Evolutionary conservation across 352 stramenopile genomes (phyloP).

Genomic region (Globisporangium nunn): DNA sequence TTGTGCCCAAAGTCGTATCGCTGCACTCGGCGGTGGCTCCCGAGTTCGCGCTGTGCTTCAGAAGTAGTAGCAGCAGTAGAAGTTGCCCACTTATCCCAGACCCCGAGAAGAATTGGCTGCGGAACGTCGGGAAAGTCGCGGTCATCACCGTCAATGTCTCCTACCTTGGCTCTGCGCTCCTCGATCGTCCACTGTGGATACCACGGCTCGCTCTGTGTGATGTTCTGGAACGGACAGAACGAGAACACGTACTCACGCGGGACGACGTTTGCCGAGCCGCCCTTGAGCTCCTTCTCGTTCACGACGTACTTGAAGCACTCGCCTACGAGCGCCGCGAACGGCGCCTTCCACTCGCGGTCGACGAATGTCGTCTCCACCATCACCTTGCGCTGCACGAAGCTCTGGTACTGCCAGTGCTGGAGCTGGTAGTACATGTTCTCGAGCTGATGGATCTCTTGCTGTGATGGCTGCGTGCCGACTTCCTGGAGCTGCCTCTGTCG

Average conservation of each 20-base stretch:
- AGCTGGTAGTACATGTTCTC: constrained; percentile 43
- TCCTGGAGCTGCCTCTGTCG: constrained; percentile 19
- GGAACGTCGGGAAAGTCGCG: constrained; percentile 20
- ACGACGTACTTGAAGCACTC: constrained; percentile 60
- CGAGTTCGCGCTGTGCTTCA: constrained; percentile 15
- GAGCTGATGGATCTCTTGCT: constrained; percentile 28
- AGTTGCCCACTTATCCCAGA: constrained; percentile 61
- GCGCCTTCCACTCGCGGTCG: constrained; percentile 24
- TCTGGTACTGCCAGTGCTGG: constrained; percentile 34
- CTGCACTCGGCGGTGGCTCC: constrained; percentile 17
- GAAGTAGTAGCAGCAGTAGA: constrained; percentile 10
- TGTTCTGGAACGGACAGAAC: constrained; percentile 77
- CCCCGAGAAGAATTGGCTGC: constrained; percentile 31
- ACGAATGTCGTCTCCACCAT: constrained; percentile 38
- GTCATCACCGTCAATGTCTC: constrained; percentile 8
- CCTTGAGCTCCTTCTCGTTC: constrained; percentile 69
- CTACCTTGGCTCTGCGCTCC: constrained; percentile 35
- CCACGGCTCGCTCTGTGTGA: constrained; percentile 60
- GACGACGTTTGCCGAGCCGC: constrained; percentile 69
- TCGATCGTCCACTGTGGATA: constrained; percentile 46
- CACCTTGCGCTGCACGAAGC: constrained; percentile 46
- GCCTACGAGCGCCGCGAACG: constrained; percentile 52
- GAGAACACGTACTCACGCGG: constrained; percentile 54
- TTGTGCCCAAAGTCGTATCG: constrained; percentile 74
- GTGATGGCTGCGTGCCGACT: constrained; percentile 9